These are phyloP conservation scores for Bocquillonia castaneifolia DNA, from an alignment of 441 rosid genomes.

Conservation along the genomic window DNA sequence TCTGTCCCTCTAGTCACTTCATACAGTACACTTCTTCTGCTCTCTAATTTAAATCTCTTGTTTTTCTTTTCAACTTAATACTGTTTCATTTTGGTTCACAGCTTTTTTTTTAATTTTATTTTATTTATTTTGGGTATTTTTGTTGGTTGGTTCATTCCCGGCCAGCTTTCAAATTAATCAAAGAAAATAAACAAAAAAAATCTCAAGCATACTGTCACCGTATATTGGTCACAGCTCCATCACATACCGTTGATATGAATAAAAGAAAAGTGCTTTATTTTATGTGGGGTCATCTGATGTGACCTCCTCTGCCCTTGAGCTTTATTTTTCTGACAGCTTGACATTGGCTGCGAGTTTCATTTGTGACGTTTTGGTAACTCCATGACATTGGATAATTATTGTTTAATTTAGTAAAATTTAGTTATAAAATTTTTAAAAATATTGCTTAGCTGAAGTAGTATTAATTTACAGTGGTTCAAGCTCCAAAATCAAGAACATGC, in stretches of 20 bases:
- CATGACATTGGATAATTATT: neutral
- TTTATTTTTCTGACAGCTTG: constrained; percentile 17
- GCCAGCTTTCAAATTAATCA: constrained; percentile 13
- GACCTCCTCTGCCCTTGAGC: constrained; percentile 33
- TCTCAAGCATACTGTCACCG: constrained; percentile 24
- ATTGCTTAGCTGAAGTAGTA: too few species aligned
- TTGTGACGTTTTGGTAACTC: neutral
- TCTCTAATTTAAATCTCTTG: constrained; percentile 31
- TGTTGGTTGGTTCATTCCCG: constrained; percentile 22
- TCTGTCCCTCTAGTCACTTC: constrained; percentile 55
- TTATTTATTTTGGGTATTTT: neutral
- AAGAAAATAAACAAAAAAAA: neutral
- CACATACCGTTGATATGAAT: constrained; percentile 32
- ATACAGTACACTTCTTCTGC: constrained; percentile 39
- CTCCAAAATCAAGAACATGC: too few species aligned
- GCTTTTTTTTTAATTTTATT: constrained; percentile 2
- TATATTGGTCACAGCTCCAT: constrained; percentile 33
- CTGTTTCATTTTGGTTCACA: constrained; percentile 29
- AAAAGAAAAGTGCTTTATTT: constrained; percentile 5
- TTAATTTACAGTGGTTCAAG: too few species aligned
- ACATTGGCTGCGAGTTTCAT: constrained; percentile 5
- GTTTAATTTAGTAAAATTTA: neutral
- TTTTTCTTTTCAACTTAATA: constrained; percentile 30
- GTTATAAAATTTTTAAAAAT: neutral
- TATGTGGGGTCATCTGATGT: constrained; percentile 25